Evolutionary conservation across 352 stramenopile genomes (phyloP).

Genomic region (Globisporangium acanthophoron): DNA sequence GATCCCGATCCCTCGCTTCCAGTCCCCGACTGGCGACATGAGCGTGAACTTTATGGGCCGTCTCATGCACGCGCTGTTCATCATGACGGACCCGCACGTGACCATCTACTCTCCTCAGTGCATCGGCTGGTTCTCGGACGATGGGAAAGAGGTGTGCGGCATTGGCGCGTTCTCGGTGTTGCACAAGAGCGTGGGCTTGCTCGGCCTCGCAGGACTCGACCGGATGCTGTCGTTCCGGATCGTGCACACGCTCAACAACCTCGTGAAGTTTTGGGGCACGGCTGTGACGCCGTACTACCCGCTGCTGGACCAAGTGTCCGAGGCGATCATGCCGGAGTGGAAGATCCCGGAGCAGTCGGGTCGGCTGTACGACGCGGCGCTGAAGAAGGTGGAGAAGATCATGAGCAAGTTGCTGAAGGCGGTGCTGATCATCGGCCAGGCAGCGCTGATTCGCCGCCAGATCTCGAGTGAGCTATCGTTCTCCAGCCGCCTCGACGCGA

Average conservation of each 20-base stretch:
- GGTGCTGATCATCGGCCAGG: slow-evolving; percentile 91
- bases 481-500: slow-evolving; percentile 86
- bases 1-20: slow-evolving; percentile 91
- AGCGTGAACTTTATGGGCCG: slow-evolving; percentile 93
- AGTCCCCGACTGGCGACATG: slow-evolving; percentile 75
- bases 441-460: slow-evolving; percentile 89
- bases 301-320: slow-evolving; percentile 84
- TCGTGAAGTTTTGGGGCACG: slow-evolving; percentile 91
- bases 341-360: slow-evolving; percentile 84
- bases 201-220: slow-evolving; percentile 90
- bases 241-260: slow-evolving; percentile 91
- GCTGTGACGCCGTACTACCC: slow-evolving; percentile 87
- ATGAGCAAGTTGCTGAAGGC: slow-evolving; percentile 92
- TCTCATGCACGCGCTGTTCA: slow-evolving; percentile 88
- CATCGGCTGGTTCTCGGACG: slow-evolving; percentile 90
- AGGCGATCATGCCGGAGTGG: slow-evolving; percentile 83
- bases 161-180: slow-evolving; percentile 87
- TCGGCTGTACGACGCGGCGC: slow-evolving; percentile 79
- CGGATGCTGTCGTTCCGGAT: slow-evolving; percentile 91
- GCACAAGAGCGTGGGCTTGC: slow-evolving; percentile 88
- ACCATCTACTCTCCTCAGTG: slow-evolving; percentile 92
- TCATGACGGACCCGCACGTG: slow-evolving; percentile 89
- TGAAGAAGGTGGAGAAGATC: slow-evolving; percentile 93
- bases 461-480: slow-evolving; percentile 92
- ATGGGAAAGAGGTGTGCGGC: slow-evolving; percentile 84